These are phyloP conservation scores for Alternaria hordeiaustralica DNA, from an alignment of 2,329 filamentous ascomycete species.

Conservation along the genomic window DNA sequence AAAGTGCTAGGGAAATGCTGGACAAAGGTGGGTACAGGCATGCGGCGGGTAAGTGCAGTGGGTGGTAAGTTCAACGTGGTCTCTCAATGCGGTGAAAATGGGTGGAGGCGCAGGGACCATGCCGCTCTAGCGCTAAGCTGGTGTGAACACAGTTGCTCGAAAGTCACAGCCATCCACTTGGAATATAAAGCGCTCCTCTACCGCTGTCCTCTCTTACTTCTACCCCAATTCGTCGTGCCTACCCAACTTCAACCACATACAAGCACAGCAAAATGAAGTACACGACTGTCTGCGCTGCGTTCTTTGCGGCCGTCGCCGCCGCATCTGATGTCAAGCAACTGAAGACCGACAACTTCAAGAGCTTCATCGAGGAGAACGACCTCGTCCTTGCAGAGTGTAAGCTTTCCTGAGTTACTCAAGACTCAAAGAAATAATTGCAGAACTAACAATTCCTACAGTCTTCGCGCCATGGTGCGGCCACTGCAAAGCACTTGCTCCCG, in stretches of 20 bases:
- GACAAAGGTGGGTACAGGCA: not conserved
- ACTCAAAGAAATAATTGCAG: not conserved
- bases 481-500: slow-evolving; percentile 96
- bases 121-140: slow-evolving; percentile 1
- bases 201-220: slow-evolving; percentile 21
- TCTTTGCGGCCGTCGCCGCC: slow-evolving; percentile 64
- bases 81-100: slow-evolving; percentile 20
- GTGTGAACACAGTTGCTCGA: not conserved
- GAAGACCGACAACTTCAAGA: slow-evolving; percentile 84
- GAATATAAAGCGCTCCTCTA: slow-evolving; percentile 29
- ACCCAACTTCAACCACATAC: slow-evolving; percentile 11
- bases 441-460: slow-evolving; percentile 64
- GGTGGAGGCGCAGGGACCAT: slow-evolving; percentile 9
- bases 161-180: slow-evolving; percentile 28
- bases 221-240: slow-evolving; percentile 20
- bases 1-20: not conserved
- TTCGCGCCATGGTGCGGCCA: slow-evolving; percentile 97
- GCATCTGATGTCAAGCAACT: slow-evolving; percentile 84
- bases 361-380: slow-evolving; percentile 84
- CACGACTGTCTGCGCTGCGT: slow-evolving; percentile 47
- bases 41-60: slow-evolving; percentile 10
- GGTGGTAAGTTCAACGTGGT: slow-evolving; percentile 28
- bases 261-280: slow-evolving; percentile 42
- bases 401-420: slow-evolving; percentile 39
- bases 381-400: slow-evolving; percentile 94